phyloP scores from a whole-genome alignment of 2,329 filamentous ascomycete genomes.

The Allantophomopsis lycopodina region DNA sequence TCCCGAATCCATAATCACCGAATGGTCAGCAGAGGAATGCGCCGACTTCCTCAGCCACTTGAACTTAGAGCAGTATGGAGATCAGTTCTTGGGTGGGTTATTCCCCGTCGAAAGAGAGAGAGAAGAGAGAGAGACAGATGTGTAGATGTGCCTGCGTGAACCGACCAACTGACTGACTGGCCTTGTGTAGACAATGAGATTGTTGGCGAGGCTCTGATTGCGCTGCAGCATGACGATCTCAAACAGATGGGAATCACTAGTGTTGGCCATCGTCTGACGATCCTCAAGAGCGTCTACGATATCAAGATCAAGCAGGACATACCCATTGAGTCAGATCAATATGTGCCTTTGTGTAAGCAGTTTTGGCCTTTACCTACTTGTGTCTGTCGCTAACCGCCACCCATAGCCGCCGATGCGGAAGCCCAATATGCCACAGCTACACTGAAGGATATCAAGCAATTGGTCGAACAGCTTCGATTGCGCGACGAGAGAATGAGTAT shows the following conservation, averaged over 20 bases:
- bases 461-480: slow-evolving; percentile 79
- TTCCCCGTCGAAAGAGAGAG: background rate
- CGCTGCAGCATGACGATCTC: slow-evolving; percentile 80
- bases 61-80: slow-evolving; percentile 70
- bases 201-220: slow-evolving; percentile 79
- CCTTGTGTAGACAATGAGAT: slow-evolving; percentile 69
- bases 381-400: background rate
- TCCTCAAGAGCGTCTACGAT: slow-evolving; percentile 92
- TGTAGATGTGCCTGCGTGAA: background rate
- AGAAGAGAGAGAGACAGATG: no score
- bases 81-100: slow-evolving; percentile 65
- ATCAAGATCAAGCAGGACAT: slow-evolving; percentile 91
- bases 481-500: slow-evolving; percentile 82
- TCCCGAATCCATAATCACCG: slow-evolving; percentile 62
- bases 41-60: slow-evolving; percentile 76
- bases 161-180: background rate
- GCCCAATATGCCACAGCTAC: slow-evolving; percentile 77
- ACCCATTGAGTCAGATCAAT: slow-evolving; percentile 83
- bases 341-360: slow-evolving; percentile 74
- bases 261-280: slow-evolving; percentile 86
- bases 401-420: slow-evolving; percentile 73
- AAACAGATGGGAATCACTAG: slow-evolving; percentile 90
- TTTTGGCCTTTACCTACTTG: no score
- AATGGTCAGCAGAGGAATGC: slow-evolving; percentile 78
- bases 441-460: slow-evolving; percentile 80